Percentiles rank a stretch among this genome's conserved stretches.
Conservation (phyloP, 2,329 filamentous ascomycete genomes). For the Proliferodiscus dingleyae region DNA sequence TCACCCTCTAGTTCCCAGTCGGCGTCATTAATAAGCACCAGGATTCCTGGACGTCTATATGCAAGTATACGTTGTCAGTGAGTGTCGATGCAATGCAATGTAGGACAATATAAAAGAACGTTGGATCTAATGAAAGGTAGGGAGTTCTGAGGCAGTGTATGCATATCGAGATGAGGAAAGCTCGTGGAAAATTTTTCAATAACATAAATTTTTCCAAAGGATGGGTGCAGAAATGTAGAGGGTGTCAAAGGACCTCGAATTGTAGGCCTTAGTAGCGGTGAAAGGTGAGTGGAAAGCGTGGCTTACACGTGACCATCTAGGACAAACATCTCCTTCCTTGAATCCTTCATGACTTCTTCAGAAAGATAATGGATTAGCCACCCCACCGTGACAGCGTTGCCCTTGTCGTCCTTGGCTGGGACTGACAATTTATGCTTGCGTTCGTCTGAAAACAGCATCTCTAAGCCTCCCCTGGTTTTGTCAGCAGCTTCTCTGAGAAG, state of each 20-base stretch:
- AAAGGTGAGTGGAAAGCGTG: slow-evolving; percentile 15
- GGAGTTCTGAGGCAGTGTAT: neutral
- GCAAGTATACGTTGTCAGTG: slow-evolving; percentile 27
- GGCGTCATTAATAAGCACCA: slow-evolving; percentile 94
- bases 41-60: slow-evolving; percentile 83
- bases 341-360: slow-evolving; percentile 77
- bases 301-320: slow-evolving; percentile 81
- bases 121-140: neutral
- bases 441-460: slow-evolving; percentile 87
- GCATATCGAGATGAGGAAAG: too few species aligned
- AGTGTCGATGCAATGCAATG: slow-evolving; percentile 6
- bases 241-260: slow-evolving; percentile 9
- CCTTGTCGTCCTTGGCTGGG: slow-evolving; percentile 56
- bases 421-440: slow-evolving; percentile 67
- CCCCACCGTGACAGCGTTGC: slow-evolving; percentile 61
- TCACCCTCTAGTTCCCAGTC: slow-evolving; percentile 98
- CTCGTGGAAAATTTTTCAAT: slow-evolving; percentile 1
- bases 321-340: slow-evolving; percentile 82
- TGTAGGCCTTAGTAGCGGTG: slow-evolving; percentile 10
- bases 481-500: slow-evolving; percentile 3
- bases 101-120: slow-evolving; percentile 6
- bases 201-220: neutral
- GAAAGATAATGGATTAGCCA: slow-evolving; percentile 77
- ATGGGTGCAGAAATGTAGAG: neutral
- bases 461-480: slow-evolving; percentile 72